phyloP scores from a whole-genome alignment of 176 grass and related monocot genomes.

The Oryza meridionalis region DNA sequence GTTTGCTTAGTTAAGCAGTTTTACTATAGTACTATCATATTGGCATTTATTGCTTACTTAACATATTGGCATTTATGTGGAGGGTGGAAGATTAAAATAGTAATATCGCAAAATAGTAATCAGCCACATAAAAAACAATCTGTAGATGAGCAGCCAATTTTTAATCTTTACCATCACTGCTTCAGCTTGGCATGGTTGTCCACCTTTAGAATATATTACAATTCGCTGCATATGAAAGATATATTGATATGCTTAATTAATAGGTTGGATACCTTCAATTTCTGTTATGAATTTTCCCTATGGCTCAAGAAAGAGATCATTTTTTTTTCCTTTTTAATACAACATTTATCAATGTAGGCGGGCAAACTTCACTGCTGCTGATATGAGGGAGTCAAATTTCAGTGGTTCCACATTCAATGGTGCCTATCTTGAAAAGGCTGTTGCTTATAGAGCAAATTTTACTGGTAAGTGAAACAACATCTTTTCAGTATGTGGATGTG shows the following conservation, averaged over 20 bases:
- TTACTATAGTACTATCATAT: background rate
- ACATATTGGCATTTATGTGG: background rate
- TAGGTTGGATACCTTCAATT: background rate
- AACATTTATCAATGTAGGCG: constrained; percentile 53
- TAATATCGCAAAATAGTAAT: background rate
- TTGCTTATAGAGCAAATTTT: constrained; percentile 95
- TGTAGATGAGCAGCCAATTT: background rate
- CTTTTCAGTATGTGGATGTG: background rate
- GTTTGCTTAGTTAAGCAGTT: constrained; percentile 9
- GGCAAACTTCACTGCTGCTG: constrained; percentile 88
- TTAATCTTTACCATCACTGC: background rate
- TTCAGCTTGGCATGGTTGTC: background rate
- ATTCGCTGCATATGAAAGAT: background rate
- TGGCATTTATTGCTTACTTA: background rate
- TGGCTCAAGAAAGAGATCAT: background rate
- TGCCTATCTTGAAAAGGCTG: constrained; percentile 98
- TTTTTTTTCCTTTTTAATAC: background rate
- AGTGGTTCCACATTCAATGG: constrained; percentile 98
- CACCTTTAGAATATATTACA: background rate
- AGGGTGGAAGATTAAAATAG: background rate
- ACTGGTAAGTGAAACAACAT: constrained; percentile 50
- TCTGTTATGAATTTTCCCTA: background rate
- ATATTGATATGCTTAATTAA: background rate
- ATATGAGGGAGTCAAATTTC: constrained; percentile 95
- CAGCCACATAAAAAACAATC: background rate